Conservation (phyloP, 225 moss, liverwort and hornwort genomes). For the Asterella californica region DNA sequence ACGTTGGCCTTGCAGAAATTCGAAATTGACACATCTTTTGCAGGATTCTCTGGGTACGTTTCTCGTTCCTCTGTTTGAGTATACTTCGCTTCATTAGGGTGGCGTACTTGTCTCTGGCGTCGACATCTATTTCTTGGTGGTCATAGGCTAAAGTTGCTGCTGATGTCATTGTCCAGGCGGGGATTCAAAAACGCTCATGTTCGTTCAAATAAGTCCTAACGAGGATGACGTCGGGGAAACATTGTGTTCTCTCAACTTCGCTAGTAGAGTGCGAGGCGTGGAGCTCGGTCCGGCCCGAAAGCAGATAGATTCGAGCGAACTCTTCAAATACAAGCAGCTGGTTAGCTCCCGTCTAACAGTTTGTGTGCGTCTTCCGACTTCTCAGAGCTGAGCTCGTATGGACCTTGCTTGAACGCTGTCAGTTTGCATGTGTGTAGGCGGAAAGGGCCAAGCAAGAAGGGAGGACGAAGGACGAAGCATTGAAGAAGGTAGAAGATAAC, state of each 20-base stretch:
- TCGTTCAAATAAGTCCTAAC: conserved; percentile 91
- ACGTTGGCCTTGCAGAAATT: conserved; percentile 60
- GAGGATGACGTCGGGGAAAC: conserved; percentile 82
- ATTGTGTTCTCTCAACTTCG: conserved; percentile 86
- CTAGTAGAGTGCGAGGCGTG: conserved; percentile 92
- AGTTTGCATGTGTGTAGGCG: conserved; percentile 42
- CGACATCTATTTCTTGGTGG: neutral
- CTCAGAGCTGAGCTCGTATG: neutral
- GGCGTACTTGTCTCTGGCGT: neutral
- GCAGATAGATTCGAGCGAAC: conserved; percentile 81
- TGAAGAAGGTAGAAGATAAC: conserved; percentile 72
- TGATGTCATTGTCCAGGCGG: conserved; percentile 52
- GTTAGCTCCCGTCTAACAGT: conserved; percentile 28
- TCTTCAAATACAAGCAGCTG: conserved; percentile 96
- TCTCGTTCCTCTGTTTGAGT: neutral
- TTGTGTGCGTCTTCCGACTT: neutral
- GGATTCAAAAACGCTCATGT: conserved; percentile 92
- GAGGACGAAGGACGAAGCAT: conserved; percentile 68
- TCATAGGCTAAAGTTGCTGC: neutral
- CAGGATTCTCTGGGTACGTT: conserved; percentile 86
- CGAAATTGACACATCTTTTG: conserved; percentile 87
- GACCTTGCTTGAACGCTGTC: neutral
- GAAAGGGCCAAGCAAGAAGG: conserved; percentile 84
- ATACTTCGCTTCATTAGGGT: neutral
- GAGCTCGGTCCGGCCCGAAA: conserved; percentile 92